These are phyloP conservation scores for Yamadazyma sp. DNA, from an alignment of 805 yeast species.

Conservation along the genomic window DNA sequence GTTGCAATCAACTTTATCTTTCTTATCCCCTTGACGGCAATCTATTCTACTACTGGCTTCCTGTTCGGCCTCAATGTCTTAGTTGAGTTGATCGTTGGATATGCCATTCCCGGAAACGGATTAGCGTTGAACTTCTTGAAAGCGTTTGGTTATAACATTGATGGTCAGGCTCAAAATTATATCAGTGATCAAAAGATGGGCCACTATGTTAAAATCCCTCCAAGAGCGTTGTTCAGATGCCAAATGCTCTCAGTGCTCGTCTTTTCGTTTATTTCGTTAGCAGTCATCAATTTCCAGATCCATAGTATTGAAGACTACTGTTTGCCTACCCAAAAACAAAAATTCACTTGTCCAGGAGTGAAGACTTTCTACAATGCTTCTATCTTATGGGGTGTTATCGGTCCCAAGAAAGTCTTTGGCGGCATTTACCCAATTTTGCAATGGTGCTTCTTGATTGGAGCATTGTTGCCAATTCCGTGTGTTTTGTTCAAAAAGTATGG, in stretches of 20 bases:
- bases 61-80: slow-evolving; percentile 59
- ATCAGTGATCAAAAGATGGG: slow-evolving; percentile 40
- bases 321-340: slow-evolving; percentile 31
- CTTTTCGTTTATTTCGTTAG: slow-evolving; percentile 30
- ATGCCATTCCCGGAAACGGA: slow-evolving; percentile 58
- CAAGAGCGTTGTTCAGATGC: slow-evolving; percentile 54
- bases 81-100: slow-evolving; percentile 63
- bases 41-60: slow-evolving; percentile 61
- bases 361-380: slow-evolving; percentile 53
- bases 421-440: slow-evolving; percentile 52
- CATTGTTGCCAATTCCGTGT: slow-evolving; percentile 35
- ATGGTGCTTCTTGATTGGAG: slow-evolving; percentile 61
- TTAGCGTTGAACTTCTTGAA: slow-evolving; percentile 55
- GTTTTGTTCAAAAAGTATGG: slow-evolving; percentile 35
- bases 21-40: slow-evolving; percentile 59
- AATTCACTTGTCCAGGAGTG: slow-evolving; percentile 39
- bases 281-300: slow-evolving; percentile 39
- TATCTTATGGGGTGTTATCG: slow-evolving; percentile 55
- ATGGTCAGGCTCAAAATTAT: slow-evolving; percentile 61
- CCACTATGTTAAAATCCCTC: slow-evolving; percentile 63
- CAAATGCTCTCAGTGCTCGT: slow-evolving; percentile 38
- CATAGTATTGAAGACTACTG: slow-evolving; percentile 35
- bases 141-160: slow-evolving; percentile 52
- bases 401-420: slow-evolving; percentile 54
- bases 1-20: slow-evolving; percentile 51